These are phyloP conservation scores for Moesziomyces sp. DNA, from an alignment of 1,284 basidiomycete genomes.

Conservation along the genomic window DNA sequence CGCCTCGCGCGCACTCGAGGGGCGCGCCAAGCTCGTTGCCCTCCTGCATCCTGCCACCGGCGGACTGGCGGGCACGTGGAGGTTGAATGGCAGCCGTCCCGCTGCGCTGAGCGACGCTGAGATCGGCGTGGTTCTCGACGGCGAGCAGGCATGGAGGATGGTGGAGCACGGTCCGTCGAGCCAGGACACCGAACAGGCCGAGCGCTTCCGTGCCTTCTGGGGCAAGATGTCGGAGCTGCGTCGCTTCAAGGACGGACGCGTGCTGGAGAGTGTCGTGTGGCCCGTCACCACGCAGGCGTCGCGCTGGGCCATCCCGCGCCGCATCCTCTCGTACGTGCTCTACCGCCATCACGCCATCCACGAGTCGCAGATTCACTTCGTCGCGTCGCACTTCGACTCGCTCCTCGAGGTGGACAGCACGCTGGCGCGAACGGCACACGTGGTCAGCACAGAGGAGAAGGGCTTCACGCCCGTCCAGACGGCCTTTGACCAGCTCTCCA, in stretches of 20 bases:
- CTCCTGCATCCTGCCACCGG: slow-evolving; percentile 41
- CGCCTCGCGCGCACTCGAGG: slow-evolving; percentile 44
- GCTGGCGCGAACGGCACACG: slow-evolving; percentile 63
- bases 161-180: slow-evolving; percentile 71
- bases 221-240: slow-evolving; percentile 90
- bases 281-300: slow-evolving; percentile 58
- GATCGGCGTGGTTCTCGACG: slow-evolving; percentile 53
- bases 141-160: slow-evolving; percentile 59
- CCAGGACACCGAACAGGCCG: slow-evolving; percentile 69
- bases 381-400: slow-evolving; percentile 74
- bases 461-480: slow-evolving; percentile 79
- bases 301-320: slow-evolving; percentile 79
- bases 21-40: slow-evolving; percentile 44
- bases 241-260: slow-evolving; percentile 96
- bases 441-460: slow-evolving; percentile 65
- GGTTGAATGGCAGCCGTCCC: slow-evolving; percentile 32
- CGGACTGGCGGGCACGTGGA: slow-evolving; percentile 42
- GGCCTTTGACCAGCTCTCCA: slow-evolving; percentile 84
- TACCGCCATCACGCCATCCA: slow-evolving; percentile 78
- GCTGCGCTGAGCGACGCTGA: slow-evolving; percentile 44
- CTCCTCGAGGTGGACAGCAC: slow-evolving; percentile 72
- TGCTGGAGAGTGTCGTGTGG: slow-evolving; percentile 95
- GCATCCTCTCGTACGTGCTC: slow-evolving; percentile 81
- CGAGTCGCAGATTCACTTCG: slow-evolving; percentile 70
- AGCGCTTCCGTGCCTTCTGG: slow-evolving; percentile 86